Evolutionary conservation across 805 yeast genomes (phyloP).

Genomic region (Schizosaccharomyces osmophilus): DNA sequence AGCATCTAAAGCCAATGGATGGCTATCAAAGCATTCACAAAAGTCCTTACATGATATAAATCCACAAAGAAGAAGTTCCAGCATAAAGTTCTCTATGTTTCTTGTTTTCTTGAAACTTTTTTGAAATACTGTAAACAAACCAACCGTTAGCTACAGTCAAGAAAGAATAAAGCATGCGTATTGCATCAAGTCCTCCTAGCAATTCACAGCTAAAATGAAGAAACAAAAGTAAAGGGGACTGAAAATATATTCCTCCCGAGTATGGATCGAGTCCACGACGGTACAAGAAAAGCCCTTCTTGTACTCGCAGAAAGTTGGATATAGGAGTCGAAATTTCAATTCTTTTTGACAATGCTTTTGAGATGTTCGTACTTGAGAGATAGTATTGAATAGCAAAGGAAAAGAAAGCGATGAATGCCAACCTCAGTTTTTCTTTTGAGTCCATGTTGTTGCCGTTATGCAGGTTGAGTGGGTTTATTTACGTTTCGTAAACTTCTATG

Average conservation of each 20-base stretch:
- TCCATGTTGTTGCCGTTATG: no score
- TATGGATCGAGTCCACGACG: constrained; percentile 38
- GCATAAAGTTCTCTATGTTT: background rate
- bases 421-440: background rate
- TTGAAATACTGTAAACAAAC: background rate
- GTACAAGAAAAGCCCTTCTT: constrained; percentile 43
- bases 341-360: constrained; percentile 20
- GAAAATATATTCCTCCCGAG: constrained; percentile 69
- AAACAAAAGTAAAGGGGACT: constrained; percentile 35
- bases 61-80: background rate
- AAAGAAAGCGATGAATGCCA: background rate
- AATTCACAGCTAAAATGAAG: constrained; percentile 27
- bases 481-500: no score
- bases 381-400: background rate
- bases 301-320: constrained; percentile 34
- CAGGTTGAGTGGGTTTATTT: no score
- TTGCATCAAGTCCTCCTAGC: constrained; percentile 10
- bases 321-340: constrained; percentile 52
- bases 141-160: constrained; percentile 24
- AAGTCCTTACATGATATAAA: background rate
- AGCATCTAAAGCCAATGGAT: no score
- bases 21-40: no score
- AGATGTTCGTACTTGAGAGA: background rate
- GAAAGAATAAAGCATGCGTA: constrained; percentile 26
- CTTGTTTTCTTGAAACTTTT: background rate